Evolutionary conservation across 768 basidiomycete genomes (phyloP), one percentile per base, ranked within the genome.

Genomic region (Lactifluus subvellereus): DNA sequence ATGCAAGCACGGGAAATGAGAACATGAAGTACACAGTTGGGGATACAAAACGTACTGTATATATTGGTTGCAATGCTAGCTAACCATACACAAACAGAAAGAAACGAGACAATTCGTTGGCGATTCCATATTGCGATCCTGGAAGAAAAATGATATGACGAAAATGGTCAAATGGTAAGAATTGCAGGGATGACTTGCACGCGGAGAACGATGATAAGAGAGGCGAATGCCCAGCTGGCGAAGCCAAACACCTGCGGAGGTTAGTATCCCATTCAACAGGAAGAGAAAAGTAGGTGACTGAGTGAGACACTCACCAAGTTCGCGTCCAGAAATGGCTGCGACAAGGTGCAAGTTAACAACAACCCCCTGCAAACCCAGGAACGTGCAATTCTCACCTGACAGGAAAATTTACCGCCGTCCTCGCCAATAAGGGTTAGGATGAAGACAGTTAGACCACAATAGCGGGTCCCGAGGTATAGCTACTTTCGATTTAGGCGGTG

Each of bases 401-500:
- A 58, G 11, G 35, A 10, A n/a, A 40, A 9, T 6, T 7, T 18
- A 22, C 22, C 16, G 20, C 37, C 37, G 27, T 58, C 48, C 3
- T 4, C 9, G 20, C 22, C 22, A 18, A 50, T n/a, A 22, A 58
- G 38, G 37, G 50, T 40, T 3, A 50, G 13, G 22, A 58, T 38
- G 37, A 50, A 27, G 27, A 27, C 27, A 27, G 27, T 27, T 38
- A 58, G 27, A 13, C 16, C 18, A 3, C 37, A 18, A 33, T 62
- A 62, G 18, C 61, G 61, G 9, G 40, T 51, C 37, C 56, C 56
- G 2, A 62, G 43, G n/a, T 62, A 62, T 20, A 57, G 32, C 61
- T 62, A n/a, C 30, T 14, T 14, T 51, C 32, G 16, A n/a, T 59
- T 38, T 27, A 27, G 27, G 2, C 1, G 37, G 22, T 38, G 35